Evolutionary conservation across 805 yeast species (phyloP), one percentile per base, ranked within the genome.

Genomic region (Tetrapisispora taiwanensis): DNA sequence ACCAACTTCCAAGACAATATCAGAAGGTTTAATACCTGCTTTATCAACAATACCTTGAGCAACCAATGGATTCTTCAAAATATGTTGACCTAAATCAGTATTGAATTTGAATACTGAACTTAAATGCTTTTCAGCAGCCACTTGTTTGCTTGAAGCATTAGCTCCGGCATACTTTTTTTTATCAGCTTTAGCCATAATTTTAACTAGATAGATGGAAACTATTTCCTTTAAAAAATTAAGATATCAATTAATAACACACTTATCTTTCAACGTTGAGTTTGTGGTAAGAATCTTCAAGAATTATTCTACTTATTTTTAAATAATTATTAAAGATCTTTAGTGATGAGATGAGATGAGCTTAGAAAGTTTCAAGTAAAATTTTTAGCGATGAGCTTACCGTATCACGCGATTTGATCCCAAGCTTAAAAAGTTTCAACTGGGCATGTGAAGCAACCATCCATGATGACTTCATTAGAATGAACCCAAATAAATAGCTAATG

Each of bases 41-140:
- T 90, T 90, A 62, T 92, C 97, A 15, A 92, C 98, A 62, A 92
- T 92, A 14, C 97, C 97, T 63, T 92, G 97, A 6, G 98, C 97
- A 26, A 92, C 92, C 44, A 89, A 71, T 1, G 98, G 98, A 62
- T 92, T 92, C 60, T 92, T 92, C 60, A 92, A 73, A 51, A 92
- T 88, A 72, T 92, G 98, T 69, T 92, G 98, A 50, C 98, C 98
- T 45, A 92, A 72, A 59, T 86, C 92, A 14, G 97, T 92, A 67
- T 92, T 92, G 77, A 92, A 89, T 61, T 92, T 92, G 76, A 92
- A 92, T 31, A 92, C 96, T 2, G 86, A 78, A 42, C 54, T 53
- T 62, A 81, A 66, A 60, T 79, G 85, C 50, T 78, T 79, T 43
- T 77, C 82, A 12, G 84, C 82, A 7, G 81, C 74, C 12, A 79